Base-by-base conservation (phyloP, 2,329 filamentous ascomycete species). In the Aspergillus quadrilineatus region DNA sequence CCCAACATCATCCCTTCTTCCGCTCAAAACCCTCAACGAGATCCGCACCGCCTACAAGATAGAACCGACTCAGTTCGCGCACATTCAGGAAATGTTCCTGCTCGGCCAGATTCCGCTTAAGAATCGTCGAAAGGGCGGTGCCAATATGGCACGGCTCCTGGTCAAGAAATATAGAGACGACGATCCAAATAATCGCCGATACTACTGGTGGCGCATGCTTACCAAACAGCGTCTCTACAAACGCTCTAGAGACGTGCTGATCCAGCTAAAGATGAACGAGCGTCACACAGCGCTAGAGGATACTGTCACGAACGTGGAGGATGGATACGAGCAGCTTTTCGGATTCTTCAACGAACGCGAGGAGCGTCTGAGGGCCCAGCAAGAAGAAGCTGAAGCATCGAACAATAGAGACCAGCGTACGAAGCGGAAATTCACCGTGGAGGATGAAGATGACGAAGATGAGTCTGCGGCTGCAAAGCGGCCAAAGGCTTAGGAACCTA, bases 191-290 rank as follows among this genome's bases (percentile, higher is more conserved):
- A 85, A 88, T 63, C 74, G 81, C 10, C 76, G 77, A 32, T 88
- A 85, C 70, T 87, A 85, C 69, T 86, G 85, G 74, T 88, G 85
- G 85, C 79, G 85, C 5, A 73, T 87, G 63, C 78, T 86, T 30
- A 78, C 83, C 36, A 88, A 88, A 69, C 81, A 86, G 61, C 77
- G 85, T 15, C 78, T 88, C 14, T 86, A 82, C 69, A 79, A 82
- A 61, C 81, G 82, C 62, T 85, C 86, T 57, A 77, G 78, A 34
- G 85, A 88, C 65, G 70, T 80, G 36, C 73, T 88, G 17, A 77
- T 79, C n/a, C 83, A 87, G 67, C 62, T 87, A 55, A 83, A 86
- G 49, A 69, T 74, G 15, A 73, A 74, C 22, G 85, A 87, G 56
- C 76, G 82, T 15, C 76, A 84, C 0, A 77, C 84, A 58, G 85